A percentile compares a stretch with the other conserved stretches of the same genome.
Conservation (phyloP, 2,329 filamentous ascomycete genomes). For the Scedosporium minutisporum region DNA sequence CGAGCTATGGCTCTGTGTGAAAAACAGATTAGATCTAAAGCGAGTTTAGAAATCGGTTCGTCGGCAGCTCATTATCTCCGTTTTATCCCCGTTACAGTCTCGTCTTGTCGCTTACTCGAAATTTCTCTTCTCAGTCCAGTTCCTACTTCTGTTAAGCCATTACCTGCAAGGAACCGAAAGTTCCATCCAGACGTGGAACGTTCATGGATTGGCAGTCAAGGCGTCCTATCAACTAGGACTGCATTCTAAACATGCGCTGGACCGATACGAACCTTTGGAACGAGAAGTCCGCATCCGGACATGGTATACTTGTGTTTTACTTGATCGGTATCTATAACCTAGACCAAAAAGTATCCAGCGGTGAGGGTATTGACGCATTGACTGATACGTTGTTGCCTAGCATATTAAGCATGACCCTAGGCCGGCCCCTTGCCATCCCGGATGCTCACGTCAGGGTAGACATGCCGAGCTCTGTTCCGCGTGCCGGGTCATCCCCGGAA, state of each 20-base stretch:
- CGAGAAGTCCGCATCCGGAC: neutral
- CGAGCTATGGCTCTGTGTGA: conserved; percentile 33
- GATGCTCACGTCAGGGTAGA: neutral
- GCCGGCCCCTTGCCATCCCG: neutral
- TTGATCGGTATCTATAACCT: neutral
- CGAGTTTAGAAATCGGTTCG: conserved; percentile 30
- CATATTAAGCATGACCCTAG: conserved; percentile 4
- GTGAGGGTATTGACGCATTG: too few species aligned
- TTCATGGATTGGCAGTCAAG: conserved; percentile 21
- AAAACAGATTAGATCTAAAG: conserved; percentile 26
- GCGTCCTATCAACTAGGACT: conserved; percentile 23
- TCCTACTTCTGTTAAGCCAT: conserved; percentile 19
- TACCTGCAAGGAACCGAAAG: conserved; percentile 25
- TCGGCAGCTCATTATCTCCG: neutral
- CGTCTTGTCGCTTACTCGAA: neutral
- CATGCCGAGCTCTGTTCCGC: neutral
- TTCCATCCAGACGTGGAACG: conserved; percentile 21
- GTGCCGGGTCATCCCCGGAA: neutral
- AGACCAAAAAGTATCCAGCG: neutral
- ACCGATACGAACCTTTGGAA: neutral
- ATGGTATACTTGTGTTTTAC: conserved; percentile 3
- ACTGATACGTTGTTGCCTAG: neutral
- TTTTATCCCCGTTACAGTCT: neutral
- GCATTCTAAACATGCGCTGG: conserved; percentile 11
- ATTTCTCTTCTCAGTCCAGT: conserved; percentile 16